Percentiles rank a stretch among this genome's conserved stretches.
Conservation (phyloP, 306 rosid genomes). For the Hylodesmum podocarpum region DNA sequence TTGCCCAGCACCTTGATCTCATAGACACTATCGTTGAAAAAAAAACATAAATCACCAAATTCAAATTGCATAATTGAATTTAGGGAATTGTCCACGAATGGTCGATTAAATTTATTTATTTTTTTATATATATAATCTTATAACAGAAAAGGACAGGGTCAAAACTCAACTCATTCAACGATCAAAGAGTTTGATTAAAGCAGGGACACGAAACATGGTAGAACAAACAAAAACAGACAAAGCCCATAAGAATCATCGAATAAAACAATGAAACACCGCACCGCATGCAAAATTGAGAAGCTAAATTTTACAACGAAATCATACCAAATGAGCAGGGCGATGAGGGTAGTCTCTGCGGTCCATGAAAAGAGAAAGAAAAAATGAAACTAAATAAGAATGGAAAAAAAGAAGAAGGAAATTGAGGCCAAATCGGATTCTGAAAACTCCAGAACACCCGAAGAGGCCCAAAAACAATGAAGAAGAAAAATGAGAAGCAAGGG, state of each 20-base stretch:
- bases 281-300: background rate
- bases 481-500: background rate
- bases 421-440: slow-evolving; percentile 37
- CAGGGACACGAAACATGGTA: background rate
- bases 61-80: background rate
- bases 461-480: slow-evolving; percentile 3
- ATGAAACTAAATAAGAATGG: background rate
- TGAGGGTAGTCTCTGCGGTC: slow-evolving; percentile 50
- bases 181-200: background rate
- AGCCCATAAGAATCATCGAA: background rate
- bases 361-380: slow-evolving; percentile 30
- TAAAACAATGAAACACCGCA: no score
- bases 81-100: background rate
- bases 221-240: background rate
- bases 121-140: no score
- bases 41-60: background rate
- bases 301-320: background rate
- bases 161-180: slow-evolving; percentile 16
- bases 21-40: background rate
- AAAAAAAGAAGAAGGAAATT: background rate
- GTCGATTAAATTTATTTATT: no score
- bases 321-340: slow-evolving; percentile 54
- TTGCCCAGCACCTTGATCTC: background rate
- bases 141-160: background rate
- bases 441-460: slow-evolving; percentile 32